Evolutionary conservation across 208 protist species (phyloP).

Genomic region (Trichomonas vaginalis): DNA sequence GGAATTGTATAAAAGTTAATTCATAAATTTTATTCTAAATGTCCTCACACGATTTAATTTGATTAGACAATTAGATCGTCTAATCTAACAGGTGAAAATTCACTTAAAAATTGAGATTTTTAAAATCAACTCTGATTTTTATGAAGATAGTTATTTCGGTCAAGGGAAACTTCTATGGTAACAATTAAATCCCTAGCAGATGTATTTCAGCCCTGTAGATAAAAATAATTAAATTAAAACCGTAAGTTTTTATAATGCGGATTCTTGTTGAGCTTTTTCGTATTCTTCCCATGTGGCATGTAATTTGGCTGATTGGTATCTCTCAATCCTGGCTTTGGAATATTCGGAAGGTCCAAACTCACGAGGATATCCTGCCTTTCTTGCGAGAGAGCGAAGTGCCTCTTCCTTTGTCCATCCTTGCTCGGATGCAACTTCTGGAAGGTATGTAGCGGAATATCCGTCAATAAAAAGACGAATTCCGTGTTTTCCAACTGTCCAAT

Average conservation of each 20-base stretch:
- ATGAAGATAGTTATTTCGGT: too few relatives aligned
- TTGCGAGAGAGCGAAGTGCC: background rate
- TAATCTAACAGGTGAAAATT: too few relatives aligned
- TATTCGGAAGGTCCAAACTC: background rate
- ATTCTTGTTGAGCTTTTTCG: background rate
- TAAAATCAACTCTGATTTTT: too few relatives aligned
- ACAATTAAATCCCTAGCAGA: too few relatives aligned
- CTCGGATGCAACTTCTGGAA: background rate
- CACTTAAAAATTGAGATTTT: too few relatives aligned
- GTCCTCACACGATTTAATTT: too few relatives aligned
- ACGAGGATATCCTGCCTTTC: background rate
- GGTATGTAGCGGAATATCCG: background rate
- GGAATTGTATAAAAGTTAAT: too few relatives aligned
- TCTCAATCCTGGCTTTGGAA: background rate
- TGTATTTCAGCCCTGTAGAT: too few relatives aligned
- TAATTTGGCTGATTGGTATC: background rate
- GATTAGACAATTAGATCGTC: too few relatives aligned
- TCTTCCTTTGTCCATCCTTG: background rate
- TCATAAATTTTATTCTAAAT: too few relatives aligned
- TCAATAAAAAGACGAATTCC: constrained; percentile 14
- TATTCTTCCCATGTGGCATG: background rate
- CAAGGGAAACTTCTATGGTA: too few relatives aligned
- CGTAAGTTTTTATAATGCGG: background rate
- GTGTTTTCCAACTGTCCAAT: background rate
- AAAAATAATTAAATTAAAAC: too few relatives aligned